Conservation (phyloP, 495 filamentous ascomycete genomes). For the Penicillium soppii region DNA sequence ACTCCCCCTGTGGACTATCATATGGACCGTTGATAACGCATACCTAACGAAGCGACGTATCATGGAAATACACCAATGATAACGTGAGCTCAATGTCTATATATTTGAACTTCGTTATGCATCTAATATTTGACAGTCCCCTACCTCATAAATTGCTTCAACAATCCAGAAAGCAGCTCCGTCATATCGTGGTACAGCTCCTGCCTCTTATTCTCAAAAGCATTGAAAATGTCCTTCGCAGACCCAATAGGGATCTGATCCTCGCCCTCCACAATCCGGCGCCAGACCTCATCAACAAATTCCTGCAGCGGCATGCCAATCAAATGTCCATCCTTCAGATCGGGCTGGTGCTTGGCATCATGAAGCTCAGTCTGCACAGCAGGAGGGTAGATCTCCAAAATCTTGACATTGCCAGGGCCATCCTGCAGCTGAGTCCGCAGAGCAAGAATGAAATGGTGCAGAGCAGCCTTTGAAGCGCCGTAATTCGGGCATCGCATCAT, state of each 20-base stretch:
- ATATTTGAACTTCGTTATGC: neutral
- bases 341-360: conserved; percentile 36
- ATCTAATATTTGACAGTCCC: too few species aligned
- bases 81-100: neutral
- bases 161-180: conserved; percentile 28
- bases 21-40: neutral
- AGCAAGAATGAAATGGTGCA: conserved; percentile 52
- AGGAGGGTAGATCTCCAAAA: conserved; percentile 68
- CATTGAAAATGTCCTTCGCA: conserved; percentile 32
- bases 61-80: too few species aligned
- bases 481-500: conserved; percentile 45
- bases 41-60: too few species aligned
- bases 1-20: conserved; percentile 13
- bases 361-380: conserved; percentile 62
- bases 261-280: conserved; percentile 49
- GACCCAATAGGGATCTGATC: conserved; percentile 45
- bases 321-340: conserved; percentile 42
- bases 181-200: conserved; percentile 36
- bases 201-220: conserved; percentile 40
- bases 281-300: conserved; percentile 61
- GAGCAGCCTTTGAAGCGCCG: conserved; percentile 48
- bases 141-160: conserved; percentile 29
- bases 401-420: conserved; percentile 45
- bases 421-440: conserved; percentile 60
- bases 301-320: conserved; percentile 65